Base-by-base conservation (phyloP, 179 eudicot genomes). In the Monotropa hypopitys region DNA sequence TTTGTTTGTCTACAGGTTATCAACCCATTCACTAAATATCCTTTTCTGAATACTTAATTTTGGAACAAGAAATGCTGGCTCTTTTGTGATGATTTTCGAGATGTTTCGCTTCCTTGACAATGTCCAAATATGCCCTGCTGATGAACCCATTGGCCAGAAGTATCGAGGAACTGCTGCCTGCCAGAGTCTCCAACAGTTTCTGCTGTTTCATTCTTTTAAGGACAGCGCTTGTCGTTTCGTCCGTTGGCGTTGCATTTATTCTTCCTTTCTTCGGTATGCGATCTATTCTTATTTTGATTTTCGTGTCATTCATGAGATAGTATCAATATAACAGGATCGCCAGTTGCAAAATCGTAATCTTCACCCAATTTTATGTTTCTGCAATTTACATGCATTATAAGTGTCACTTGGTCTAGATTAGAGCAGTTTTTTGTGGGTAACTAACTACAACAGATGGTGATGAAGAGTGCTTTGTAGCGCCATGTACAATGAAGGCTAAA, bases 11-110 rank as follows among this genome's bases (percentile, higher is more conserved):
- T 85, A 70, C 92, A 94, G 98, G 96, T 94, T 79, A 84, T 94
- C 86, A 92, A 88, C 82, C 98, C 98, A 61, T 83, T 92, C 67
- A 89, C 98, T 21, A 93, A 93, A 90, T 93, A 90, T 89, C 96
- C 96, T 89, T 88, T 84, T 68, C 18, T 42, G 47, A 65, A 61
- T 62, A 38, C 10, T 77, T 45, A 7, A 54, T 65, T 66, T 26
- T 32, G 45, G 5, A 42, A 49, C 3, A 18, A 33, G 16, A 63
- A 7, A 32, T 46, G 35, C 51, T 1, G 11, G 66, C 0, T 11
- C 12, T 30, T 16, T 35, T 75, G 12, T 20, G 16, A 23, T 35
- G 38, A 26, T 69, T 28, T 51, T 13, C 50, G 1, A 32, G 13
- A 18, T 6, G 12, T 72, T 12, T 81, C 59, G 80, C 11, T 85